Base-by-base conservation (phyloP, 805 yeast species). In the Ogataea ganodermae region DNA sequence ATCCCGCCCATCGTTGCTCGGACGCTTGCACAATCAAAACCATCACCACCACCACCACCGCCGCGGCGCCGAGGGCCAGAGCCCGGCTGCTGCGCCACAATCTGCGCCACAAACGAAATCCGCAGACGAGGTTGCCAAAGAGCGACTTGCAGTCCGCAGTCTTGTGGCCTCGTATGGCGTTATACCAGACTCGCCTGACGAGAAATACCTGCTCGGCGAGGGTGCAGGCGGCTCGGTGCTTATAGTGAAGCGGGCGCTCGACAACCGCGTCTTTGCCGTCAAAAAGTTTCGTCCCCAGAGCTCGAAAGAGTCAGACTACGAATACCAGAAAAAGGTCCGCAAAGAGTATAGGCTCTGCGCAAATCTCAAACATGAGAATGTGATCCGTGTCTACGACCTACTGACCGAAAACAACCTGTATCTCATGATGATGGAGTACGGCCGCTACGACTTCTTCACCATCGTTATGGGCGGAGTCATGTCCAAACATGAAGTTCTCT, bases 141-240 rank as follows among this genome's bases (percentile, higher is more conserved):
- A 58, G 9, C 41, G 28, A 12, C 9, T n/a, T 10, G 38, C 45
- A 1, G 48, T 74, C 4, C 61, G 64, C 22, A 72, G 69, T 45
- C 50, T 79, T 35, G 63, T 80, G 47, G 75, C 80, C 44, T 84
- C 85, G 57, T 89, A 89, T 66, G 94, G 95, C 33, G 55, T 48
- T 22, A 74, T 81, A 20, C 78, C 84, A 2, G 95, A 95, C 10
- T 77, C 78, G 52, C 72, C 84, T 18, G 36, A 44, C 9, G 59
- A 53, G 22, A 51, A 48, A 28, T 46, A 27, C 18, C 27, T 56
- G 14, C 71, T 89, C 42, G 98, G 98, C 18, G 82, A 91, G 48
- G 98, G 98, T 12, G 97, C 97, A 1, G 91, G 96, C 20, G 97
- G 98, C 1, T 84, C 94, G 0, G 98, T 91, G n/a, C 78, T 86